Evolutionary conservation across 1,139 yeast species (phyloP).

Genomic region (Yamadazyma pseudoaaseri): DNA sequence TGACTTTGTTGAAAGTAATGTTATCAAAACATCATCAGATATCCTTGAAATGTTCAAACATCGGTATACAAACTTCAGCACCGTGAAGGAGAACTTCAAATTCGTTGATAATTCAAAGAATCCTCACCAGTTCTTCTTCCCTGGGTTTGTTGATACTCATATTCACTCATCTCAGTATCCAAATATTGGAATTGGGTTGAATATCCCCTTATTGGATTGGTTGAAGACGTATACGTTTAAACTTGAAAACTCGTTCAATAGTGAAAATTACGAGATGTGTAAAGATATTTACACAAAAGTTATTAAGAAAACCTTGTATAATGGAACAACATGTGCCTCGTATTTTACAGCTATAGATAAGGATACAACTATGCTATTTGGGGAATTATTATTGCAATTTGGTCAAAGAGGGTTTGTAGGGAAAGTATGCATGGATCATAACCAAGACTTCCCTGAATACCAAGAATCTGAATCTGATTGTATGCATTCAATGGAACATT

Average conservation of each 20-base stretch:
- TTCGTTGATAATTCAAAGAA: constrained; percentile 29
- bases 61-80: constrained; percentile 8
- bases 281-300: constrained; percentile 60
- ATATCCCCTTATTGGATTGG: constrained; percentile 86
- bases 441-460: constrained; percentile 64
- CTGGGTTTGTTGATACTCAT: constrained; percentile 94
- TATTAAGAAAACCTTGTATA: constrained; percentile 60
- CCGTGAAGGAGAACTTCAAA: constrained; percentile 16
- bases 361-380: constrained; percentile 71
- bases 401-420: constrained; percentile 94
- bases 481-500: constrained; percentile 52
- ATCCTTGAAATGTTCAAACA: constrained; percentile 11
- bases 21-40: background rate
- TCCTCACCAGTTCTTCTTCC: constrained; percentile 60
- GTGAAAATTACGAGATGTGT: constrained; percentile 52
- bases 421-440: constrained; percentile 83
- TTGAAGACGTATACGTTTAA: constrained; percentile 85
- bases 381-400: constrained; percentile 58
- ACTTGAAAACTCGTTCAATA: constrained; percentile 54
- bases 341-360: constrained; percentile 88
- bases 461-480: constrained; percentile 64
- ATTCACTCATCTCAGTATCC: constrained; percentile 97
- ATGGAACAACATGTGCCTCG: constrained; percentile 91
- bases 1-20: constrained; percentile 23
- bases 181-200: constrained; percentile 88